Conservation (phyloP, 192 early-diverging fungal species). For the Spinellus fusiger region DNA sequence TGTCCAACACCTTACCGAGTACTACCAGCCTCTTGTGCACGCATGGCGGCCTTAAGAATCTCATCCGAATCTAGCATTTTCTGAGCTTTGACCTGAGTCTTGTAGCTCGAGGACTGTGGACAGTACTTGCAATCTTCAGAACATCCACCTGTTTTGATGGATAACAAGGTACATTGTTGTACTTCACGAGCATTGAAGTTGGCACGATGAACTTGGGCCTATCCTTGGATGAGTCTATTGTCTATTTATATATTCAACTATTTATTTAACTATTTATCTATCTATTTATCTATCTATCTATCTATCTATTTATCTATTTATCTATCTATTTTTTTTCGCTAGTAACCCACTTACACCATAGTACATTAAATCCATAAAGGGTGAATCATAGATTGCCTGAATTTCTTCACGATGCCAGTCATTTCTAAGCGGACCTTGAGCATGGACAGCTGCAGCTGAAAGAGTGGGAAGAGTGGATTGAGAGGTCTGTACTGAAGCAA, state of each 20-base stretch:
- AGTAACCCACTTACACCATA: slow-evolving; percentile 51
- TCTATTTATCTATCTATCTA: no score
- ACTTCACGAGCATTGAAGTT: slow-evolving; percentile 64
- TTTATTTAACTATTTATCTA: no score
- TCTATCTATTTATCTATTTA: no score
- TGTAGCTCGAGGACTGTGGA: slow-evolving; percentile 72
- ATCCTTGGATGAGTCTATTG: not conserved
- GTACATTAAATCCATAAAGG: slow-evolving; percentile 72
- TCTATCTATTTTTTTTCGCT: no score
- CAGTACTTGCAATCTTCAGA: slow-evolving; percentile 81
- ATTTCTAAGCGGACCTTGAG: slow-evolving; percentile 44
- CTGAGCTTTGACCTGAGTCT: slow-evolving; percentile 59
- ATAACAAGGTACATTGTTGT: slow-evolving; percentile 75
- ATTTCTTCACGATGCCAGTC: slow-evolving; percentile 75
- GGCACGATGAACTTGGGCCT: slow-evolving; percentile 72
- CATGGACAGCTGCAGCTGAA: slow-evolving; percentile 43
- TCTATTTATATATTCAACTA: no score
- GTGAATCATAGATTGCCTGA: slow-evolving; percentile 66
- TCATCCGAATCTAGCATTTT: slow-evolving; percentile 66
- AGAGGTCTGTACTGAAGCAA: slow-evolving; percentile 38
- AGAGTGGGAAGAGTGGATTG: slow-evolving; percentile 16
- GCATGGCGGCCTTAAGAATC: slow-evolving; percentile 63
- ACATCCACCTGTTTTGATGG: slow-evolving; percentile 83
- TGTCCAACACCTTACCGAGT: slow-evolving; percentile 40
- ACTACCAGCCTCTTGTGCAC: slow-evolving; percentile 70